Percentiles rank a stretch among this genome's conserved stretches.
phyloP scores from a whole-genome alignment of 1,139 yeast species.

The Ogataea hybrid region DNA sequence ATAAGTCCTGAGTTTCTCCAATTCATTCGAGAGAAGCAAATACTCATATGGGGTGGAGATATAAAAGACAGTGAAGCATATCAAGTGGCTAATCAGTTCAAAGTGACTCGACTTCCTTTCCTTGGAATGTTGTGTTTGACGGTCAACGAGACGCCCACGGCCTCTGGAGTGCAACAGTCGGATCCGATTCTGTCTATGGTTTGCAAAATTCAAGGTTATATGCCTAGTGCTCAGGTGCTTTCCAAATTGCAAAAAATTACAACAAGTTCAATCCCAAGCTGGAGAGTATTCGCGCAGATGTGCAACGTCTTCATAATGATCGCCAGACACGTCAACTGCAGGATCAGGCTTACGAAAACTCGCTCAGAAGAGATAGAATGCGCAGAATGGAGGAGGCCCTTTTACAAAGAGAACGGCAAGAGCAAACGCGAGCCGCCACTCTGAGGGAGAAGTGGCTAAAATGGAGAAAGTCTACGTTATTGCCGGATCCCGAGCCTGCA shows the following conservation, averaged over 20 bases:
- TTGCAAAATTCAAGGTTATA: slow-evolving; percentile 62
- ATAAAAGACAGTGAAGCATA: slow-evolving; percentile 77
- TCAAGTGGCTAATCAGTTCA: slow-evolving; percentile 76
- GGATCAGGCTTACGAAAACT: slow-evolving; percentile 71
- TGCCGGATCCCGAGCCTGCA: slow-evolving; percentile 33
- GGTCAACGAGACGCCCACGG: slow-evolving; percentile 52
- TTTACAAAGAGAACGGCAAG: slow-evolving; percentile 24
- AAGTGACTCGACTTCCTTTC: slow-evolving; percentile 77
- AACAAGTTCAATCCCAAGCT: slow-evolving; percentile 63
- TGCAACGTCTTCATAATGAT: slow-evolving; percentile 57
- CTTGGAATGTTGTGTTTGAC: slow-evolving; percentile 66
- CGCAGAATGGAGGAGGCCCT: slow-evolving; percentile 37
- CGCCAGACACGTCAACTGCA: slow-evolving; percentile 70
- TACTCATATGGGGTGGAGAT: slow-evolving; percentile 88
- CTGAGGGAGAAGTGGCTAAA: slow-evolving; percentile 39
- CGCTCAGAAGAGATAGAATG: slow-evolving; percentile 57
- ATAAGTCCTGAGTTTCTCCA: slow-evolving; percentile 51
- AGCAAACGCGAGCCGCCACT: slow-evolving; percentile 11
- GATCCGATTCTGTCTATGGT: slow-evolving; percentile 59
- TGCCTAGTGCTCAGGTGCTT: slow-evolving; percentile 32
- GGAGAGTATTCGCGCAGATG: slow-evolving; percentile 54
- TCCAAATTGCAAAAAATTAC: slow-evolving; percentile 42
- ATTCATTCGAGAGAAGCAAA: slow-evolving; percentile 49
- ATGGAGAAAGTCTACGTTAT: slow-evolving; percentile 43
- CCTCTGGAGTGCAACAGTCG: slow-evolving; percentile 54